phyloP scores from a whole-genome alignment of 805 yeast species.

The Pichia phayaonensis region DNA sequence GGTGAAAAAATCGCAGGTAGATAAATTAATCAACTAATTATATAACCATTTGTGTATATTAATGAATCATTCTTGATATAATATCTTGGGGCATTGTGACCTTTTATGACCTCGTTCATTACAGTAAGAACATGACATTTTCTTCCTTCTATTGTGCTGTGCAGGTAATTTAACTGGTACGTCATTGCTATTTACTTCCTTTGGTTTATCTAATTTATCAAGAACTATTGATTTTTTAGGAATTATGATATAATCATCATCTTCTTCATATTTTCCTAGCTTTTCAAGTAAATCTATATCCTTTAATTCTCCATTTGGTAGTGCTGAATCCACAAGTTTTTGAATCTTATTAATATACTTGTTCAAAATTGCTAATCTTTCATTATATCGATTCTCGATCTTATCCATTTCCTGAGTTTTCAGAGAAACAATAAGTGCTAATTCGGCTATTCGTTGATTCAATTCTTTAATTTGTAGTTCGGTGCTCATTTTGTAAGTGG shows the following conservation, averaged over 20 bases:
- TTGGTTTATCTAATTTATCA: not conserved
- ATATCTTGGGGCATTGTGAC: constrained; percentile 26
- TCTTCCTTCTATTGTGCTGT: constrained; percentile 15
- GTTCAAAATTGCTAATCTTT: constrained; percentile 16
- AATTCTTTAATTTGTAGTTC: constrained; percentile 15
- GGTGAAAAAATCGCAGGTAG: constrained; percentile 32
- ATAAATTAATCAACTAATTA: constrained; percentile 6
- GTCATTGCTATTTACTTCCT: not conserved
- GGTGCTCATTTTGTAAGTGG: not conserved
- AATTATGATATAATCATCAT: constrained; percentile 16
- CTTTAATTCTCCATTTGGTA: not conserved
- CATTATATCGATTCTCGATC: constrained; percentile 17
- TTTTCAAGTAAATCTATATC: constrained; percentile 5
- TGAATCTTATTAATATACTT: constrained; percentile 16
- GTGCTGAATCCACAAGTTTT: constrained; percentile 5
- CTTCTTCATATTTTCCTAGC: not conserved
- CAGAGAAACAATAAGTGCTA: constrained; percentile 31
- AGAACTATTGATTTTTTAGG: constrained; percentile 14
- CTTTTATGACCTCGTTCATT: constrained; percentile 28
- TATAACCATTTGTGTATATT: not conserved
- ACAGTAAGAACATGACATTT: constrained; percentile 29
- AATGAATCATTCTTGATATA: constrained; percentile 4
- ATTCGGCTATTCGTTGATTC: constrained; percentile 17
- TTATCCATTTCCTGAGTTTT: constrained; percentile 35
- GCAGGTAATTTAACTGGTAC: not conserved